phyloP scores from a whole-genome alignment of 2,329 filamentous ascomycete species.

The Calonectria hongkongensis region DNA sequence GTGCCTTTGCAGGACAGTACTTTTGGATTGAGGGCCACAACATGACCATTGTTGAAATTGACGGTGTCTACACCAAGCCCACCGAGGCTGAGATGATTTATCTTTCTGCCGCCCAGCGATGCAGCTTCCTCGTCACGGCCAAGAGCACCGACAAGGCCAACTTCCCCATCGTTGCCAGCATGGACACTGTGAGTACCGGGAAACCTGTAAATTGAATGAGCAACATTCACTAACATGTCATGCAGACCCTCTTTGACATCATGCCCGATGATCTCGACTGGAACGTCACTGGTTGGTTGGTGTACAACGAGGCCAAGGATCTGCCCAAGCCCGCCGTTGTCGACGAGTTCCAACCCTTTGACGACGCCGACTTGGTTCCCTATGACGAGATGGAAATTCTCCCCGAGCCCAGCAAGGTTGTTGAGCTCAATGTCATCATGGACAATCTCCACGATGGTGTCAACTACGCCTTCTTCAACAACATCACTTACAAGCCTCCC shows the following conservation, averaged over 20 bases:
- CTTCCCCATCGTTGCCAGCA: conserved; percentile 80
- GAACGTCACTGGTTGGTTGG: conserved; percentile 80
- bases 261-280: conserved; percentile 81
- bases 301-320: conserved; percentile 70
- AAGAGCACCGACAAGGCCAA: conserved; percentile 76
- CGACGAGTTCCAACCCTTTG: conserved; percentile 79
- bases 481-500: conserved; percentile 83
- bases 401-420: conserved; percentile 75
- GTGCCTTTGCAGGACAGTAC: conserved; percentile 81
- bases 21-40: conserved; percentile 81
- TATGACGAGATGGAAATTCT: conserved; percentile 78
- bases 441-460: conserved; percentile 77
- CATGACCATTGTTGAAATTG: conserved; percentile 82
- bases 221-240: conserved; percentile 45
- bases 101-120: conserved; percentile 80
- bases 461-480: conserved; percentile 81
- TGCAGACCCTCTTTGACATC: conserved; percentile 78
- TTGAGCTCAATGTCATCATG: conserved; percentile 80
- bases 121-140: conserved; percentile 77
- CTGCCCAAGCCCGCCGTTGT: conserved; percentile 72
- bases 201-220: neutral
- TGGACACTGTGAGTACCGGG: conserved; percentile 75
- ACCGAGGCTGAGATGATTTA: conserved; percentile 78
- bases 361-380: conserved; percentile 84
- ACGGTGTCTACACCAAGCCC: conserved; percentile 80